These are phyloP conservation scores for Sporothrix inflata DNA, from an alignment of 2,329 filamentous ascomycete species.

Conservation along the genomic window DNA sequence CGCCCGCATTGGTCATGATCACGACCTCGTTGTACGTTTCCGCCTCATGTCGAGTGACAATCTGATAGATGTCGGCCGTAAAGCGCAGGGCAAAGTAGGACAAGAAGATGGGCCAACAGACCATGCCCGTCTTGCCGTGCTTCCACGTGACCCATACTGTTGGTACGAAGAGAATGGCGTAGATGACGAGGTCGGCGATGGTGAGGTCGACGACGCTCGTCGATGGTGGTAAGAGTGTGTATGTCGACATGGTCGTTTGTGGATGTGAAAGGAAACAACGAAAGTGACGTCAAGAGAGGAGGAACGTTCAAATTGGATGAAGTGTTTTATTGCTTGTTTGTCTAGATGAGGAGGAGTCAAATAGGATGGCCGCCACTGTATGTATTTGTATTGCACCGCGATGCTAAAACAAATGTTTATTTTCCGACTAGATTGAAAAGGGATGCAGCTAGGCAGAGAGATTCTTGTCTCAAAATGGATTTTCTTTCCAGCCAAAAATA, in stretches of 20 bases:
- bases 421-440: background rate
- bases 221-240: constrained; percentile 18
- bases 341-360: background rate
- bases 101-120: constrained; percentile 40
- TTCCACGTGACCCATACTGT: constrained; percentile 37
- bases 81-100: constrained; percentile 37
- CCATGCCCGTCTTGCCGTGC: constrained; percentile 40
- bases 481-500: background rate
- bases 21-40: constrained; percentile 35
- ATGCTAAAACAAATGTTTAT: background rate
- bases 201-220: constrained; percentile 33
- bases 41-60: constrained; percentile 35
- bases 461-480: background rate
- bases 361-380: background rate
- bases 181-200: constrained; percentile 36
- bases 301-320: too few species aligned
- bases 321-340: too few species aligned
- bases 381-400: background rate
- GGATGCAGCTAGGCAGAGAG: background rate
- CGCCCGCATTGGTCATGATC: constrained; percentile 39
- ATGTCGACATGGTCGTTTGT: background rate
- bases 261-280: background rate
- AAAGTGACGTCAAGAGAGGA: background rate
- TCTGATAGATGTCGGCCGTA: constrained; percentile 37
- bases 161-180: constrained; percentile 33